Conservation (phyloP, 2,329 filamentous ascomycete species). For the Penicillium sp. region DNA sequence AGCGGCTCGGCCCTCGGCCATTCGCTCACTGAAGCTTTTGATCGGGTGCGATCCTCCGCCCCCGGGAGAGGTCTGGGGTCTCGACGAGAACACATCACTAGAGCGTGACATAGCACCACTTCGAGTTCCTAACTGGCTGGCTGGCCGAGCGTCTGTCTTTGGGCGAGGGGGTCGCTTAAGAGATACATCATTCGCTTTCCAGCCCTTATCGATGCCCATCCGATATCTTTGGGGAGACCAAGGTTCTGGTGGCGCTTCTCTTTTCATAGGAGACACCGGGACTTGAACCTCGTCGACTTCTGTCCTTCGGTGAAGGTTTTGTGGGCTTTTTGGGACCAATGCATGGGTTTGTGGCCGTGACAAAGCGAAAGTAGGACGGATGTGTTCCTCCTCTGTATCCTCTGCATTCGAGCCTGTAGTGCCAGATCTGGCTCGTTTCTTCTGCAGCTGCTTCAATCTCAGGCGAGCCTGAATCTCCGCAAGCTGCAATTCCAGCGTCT, state of each 20-base stretch:
- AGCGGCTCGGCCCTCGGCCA: conserved; percentile 61
- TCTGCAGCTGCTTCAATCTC: conserved; percentile 80
- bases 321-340: conserved; percentile 14
- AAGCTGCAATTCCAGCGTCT: conserved; percentile 78
- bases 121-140: conserved; percentile 28
- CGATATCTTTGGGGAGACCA: conserved; percentile 74
- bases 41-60: conserved; percentile 27
- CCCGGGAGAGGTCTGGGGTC: conserved; percentile 25
- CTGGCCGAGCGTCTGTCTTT: conserved; percentile 27
- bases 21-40: conserved; percentile 77
- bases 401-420: conserved; percentile 20
- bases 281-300: conserved; percentile 58
- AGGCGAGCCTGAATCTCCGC: conserved; percentile 84
- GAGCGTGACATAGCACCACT: conserved; percentile 25
- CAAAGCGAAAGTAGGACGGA: conserved; percentile 25
- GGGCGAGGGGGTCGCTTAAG: conserved; percentile 61
- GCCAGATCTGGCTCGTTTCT: conserved; percentile 38
- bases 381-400: conserved; percentile 19
- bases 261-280: conserved; percentile 65
- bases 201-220: conserved; percentile 84
- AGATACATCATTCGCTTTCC: conserved; percentile 75
- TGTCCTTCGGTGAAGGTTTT: conserved; percentile 13
- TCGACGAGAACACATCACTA: conserved; percentile 20
- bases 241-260: conserved; percentile 49
- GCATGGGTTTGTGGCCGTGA: conserved; percentile 17